Base-by-base conservation (phyloP, 805 yeast genomes). In the Cyberlindnera meyerae region DNA sequence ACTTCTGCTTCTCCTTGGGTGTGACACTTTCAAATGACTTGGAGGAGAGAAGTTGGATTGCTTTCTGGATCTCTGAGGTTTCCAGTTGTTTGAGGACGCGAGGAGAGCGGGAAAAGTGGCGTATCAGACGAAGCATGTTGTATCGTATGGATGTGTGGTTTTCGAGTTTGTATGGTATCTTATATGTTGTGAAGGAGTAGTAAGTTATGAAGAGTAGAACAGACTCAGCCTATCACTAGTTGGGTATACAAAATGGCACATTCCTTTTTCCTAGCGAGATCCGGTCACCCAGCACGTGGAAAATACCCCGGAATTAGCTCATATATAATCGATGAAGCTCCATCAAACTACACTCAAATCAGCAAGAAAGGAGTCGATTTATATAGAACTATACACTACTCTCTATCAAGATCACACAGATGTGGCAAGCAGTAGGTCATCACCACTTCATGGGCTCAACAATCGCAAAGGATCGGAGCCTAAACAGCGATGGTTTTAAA, bases 401-500 rank as follows among this genome's bases (percentile, higher is more conserved):
- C n/a, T n/a, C n/a, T n/a, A n/a, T n/a, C n/a, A n/a, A n/a, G n/a
- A n/a, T n/a, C n/a, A 34, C 24, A 17, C 25, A 43, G 49, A 68
- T 83, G 86, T 83, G 60, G 77, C 90, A 83, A 70, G 62, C 80
- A 66, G 69, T 78, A 85, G 95, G 95, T 85, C 95, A 85, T 85
- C 95, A 82, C 89, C 84, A 71, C 79, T 81, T 85, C 95, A 85
- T 85, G 94, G 88, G 76, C 81, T 70, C 63, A 62, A 67, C 71
- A 70, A 48, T 37, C 52, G 13, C 11, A 11, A 51, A 34, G 17
- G 31, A 38, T 37, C 62, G 86, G 87, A 80, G 82, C 95, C 95
- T 86, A 88, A 80, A 81, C 85, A 77, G 89, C 95, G 87, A 87
- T 87, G 96, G 96, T 87, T 87, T 87, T 87, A 85, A 82, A 80